Evolutionary conservation across 768 basidiomycete genomes (phyloP).

Genomic region (Amanita rimosa): DNA sequence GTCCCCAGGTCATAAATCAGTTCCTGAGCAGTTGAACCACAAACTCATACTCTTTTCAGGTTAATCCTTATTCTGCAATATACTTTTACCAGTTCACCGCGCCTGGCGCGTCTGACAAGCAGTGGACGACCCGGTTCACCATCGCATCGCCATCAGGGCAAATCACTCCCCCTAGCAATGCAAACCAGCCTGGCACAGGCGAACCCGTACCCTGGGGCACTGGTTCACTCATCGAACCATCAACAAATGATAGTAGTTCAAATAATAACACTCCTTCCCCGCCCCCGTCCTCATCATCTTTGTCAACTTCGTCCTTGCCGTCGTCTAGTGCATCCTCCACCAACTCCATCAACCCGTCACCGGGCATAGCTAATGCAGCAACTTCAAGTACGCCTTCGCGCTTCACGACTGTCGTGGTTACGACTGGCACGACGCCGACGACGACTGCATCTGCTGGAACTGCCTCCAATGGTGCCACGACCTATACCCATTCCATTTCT

Average conservation of each 20-base stretch:
- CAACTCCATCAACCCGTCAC: background rate
- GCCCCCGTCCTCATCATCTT: background rate
- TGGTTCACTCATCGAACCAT: conserved; percentile 41
- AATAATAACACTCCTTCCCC: too few species aligned
- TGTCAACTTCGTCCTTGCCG: conserved; percentile 3
- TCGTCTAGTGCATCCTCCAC: conserved; percentile 5
- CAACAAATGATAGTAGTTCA: too few species aligned
- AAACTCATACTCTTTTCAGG: conserved; percentile 23
- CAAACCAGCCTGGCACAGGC: conserved; percentile 39
- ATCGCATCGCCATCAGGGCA: conserved; percentile 43
- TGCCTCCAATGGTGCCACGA: background rate
- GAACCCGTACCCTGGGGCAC: conserved; percentile 56
- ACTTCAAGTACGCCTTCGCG: background rate
- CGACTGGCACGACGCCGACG: background rate
- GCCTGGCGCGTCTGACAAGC: conserved; percentile 23
- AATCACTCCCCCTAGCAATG: conserved; percentile 36
- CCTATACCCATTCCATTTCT: background rate
- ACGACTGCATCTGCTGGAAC: background rate
- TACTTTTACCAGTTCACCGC: conserved; percentile 77
- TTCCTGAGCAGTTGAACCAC: background rate
- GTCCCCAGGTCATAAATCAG: conserved; percentile 45
- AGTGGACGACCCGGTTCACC: conserved; percentile 72
- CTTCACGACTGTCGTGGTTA: background rate
- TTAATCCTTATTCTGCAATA: conserved; percentile 50
- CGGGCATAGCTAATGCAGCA: too few species aligned